Conservation (phyloP, 208 protist genomes). For the Zelonia costaricensis region DNA sequence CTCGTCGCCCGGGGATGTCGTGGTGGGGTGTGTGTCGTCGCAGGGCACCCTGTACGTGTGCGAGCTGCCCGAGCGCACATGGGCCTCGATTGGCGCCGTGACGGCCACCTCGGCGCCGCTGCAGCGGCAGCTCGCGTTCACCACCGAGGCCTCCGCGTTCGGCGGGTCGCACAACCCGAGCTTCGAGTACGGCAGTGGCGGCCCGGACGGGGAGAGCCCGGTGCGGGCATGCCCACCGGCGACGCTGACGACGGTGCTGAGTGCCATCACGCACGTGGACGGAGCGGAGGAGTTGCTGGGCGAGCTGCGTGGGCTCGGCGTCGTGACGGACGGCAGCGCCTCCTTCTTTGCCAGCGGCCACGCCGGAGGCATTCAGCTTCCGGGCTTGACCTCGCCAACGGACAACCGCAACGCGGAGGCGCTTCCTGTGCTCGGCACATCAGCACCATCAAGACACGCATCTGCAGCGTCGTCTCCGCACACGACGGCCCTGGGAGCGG, state of each 20-base stretch:
- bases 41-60: constrained; percentile 21
- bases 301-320: neutral
- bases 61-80: constrained; percentile 19
- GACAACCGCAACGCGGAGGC: neutral
- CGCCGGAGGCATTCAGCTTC: constrained; percentile 1
- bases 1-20: neutral
- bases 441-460: neutral
- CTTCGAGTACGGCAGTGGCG: neutral
- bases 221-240: neutral
- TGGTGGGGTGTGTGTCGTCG: neutral
- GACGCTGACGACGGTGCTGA: neutral
- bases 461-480: too few relatives aligned
- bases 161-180: constrained; percentile 6
- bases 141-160: constrained; percentile 18
- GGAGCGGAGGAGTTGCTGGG: neutral
- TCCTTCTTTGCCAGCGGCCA: neutral
- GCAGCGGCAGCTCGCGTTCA: constrained; percentile 19
- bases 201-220: neutral
- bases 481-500: too few relatives aligned
- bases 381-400: neutral
- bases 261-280: neutral
- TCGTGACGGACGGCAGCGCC: neutral
- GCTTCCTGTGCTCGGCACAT: too few relatives aligned
- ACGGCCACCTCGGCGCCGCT: constrained; percentile 10
- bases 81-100: constrained; percentile 15